Conservation (phyloP, 768 basidiomycete species). For the Tephrocybe sp. region DNA sequence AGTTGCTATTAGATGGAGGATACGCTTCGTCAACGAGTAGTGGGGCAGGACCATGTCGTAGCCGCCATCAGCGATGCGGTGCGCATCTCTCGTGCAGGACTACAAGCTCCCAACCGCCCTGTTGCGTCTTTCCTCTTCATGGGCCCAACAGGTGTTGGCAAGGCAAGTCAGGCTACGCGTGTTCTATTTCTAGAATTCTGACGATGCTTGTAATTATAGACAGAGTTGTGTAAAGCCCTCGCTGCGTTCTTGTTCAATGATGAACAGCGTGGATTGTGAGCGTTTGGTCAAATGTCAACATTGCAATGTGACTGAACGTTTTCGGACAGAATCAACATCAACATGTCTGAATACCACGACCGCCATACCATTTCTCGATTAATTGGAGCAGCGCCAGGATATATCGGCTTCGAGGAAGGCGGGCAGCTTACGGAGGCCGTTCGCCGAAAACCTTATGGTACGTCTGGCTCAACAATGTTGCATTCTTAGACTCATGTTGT, state of each 20-base stretch:
- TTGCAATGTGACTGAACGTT: not conserved
- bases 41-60: constrained; percentile 92
- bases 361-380: constrained; percentile 88
- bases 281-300: constrained; percentile 11
- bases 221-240: constrained; percentile 86
- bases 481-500: too few relatives aligned
- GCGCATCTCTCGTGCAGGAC: constrained; percentile 86
- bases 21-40: constrained; percentile 65
- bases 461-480: too few relatives aligned
- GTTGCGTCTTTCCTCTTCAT: constrained; percentile 92
- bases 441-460: constrained; percentile 85
- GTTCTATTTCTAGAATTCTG: not conserved
- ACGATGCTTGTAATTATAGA: constrained; percentile 41
- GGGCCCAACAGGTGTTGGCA: constrained; percentile 87
- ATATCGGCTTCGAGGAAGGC: constrained; percentile 89
- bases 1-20: constrained; percentile 76
- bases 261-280: constrained; percentile 81
- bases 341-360: constrained; percentile 97
- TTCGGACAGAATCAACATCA: constrained; percentile 73
- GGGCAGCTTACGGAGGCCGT: constrained; percentile 92
- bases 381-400: constrained; percentile 92
- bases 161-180: constrained; percentile 39
- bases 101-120: constrained; percentile 86
- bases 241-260: constrained; percentile 90
- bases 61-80: constrained; percentile 86